Base-by-base conservation (phyloP, 306 rosid species). In the Gillenia trifoliata region DNA sequence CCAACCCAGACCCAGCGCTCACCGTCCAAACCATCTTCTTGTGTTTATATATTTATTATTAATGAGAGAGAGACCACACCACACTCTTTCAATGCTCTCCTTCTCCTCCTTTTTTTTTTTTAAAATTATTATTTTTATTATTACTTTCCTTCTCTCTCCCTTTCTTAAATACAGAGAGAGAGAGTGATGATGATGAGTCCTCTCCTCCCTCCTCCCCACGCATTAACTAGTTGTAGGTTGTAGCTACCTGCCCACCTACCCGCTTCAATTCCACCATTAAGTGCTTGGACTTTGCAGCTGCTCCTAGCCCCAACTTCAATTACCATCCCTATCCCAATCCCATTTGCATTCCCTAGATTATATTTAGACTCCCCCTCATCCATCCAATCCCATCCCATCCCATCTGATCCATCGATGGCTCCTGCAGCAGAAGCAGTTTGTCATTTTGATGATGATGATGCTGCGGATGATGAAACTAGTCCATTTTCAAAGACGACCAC, bases 401-500 rank as follows among this genome's bases (percentile, higher is more conserved):
- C 19, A 45, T 45, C 50, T 0, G 2, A 45, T 22, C 28, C 25
- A 54, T 54, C 59, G 4, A n/a, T 54, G 82, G 70, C 85, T 68
- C 73, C 79, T 25, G 63, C 63, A 25, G 63, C 13, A 57, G 15
- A 22, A 23, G 30, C 63, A 3, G 12, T 57, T 57, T 25, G 29
- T 57, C 23, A 1, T 57, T 57, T 1, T n/a, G 6, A 56, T 56
- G 62, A 56, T 43, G 19, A 4, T 13, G 50, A 5, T 43, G 50
- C 19, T 43, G 41, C 41, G 1, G 52, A 45, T 15, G 25, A 57
- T 22, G 63, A 57, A 57, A 9, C 30, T 4, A 57, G 63, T 57
- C 52, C 52, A 4, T 23, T 31, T 57, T 57, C 63, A 22, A 1
- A 25, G 29, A 11, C 17, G 16, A 57, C 63, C 31, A 77, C 72